A percentile compares a stretch with the other conserved stretches of the same genome.
Conservation (phyloP, 2,329 filamentous ascomycete genomes). For the Cytospora leucostoma region DNA sequence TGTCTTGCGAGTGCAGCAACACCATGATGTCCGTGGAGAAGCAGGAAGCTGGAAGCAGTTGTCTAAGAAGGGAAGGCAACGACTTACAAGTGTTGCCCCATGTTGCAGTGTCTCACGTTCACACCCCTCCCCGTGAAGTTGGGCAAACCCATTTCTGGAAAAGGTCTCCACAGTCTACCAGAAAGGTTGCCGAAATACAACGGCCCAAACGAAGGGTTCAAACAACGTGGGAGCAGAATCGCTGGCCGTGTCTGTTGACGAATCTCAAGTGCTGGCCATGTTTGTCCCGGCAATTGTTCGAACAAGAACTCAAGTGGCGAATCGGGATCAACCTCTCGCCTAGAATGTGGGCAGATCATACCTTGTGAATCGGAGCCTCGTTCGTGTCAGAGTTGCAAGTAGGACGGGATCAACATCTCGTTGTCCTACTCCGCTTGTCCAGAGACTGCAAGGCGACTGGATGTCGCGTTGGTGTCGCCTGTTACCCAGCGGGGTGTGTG, state of each 20-base stretch:
- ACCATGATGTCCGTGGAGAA: not conserved
- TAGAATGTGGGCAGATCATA: not conserved
- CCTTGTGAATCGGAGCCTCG: not conserved
- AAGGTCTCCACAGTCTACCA: not conserved
- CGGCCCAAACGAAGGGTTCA: not conserved
- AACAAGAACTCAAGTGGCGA: not conserved
- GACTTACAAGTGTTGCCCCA: not conserved
- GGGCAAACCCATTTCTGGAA: not conserved
- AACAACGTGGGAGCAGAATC: not conserved
- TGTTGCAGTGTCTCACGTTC: conserved; percentile 9
- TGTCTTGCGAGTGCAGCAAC: not conserved
- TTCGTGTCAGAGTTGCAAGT: conserved; percentile 20
- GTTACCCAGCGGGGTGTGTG: not conserved
- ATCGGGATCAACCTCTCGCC: not conserved
- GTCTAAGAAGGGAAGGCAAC: not conserved
- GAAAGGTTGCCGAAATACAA: too few relatives aligned
- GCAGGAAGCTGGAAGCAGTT: not conserved
- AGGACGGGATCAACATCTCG: conserved; percentile 12
- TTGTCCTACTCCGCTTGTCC: conserved; percentile 16
- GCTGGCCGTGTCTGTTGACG: not conserved
- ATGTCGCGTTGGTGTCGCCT: conserved; percentile 5
- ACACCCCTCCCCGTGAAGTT: not conserved
- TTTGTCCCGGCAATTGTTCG: not conserved
- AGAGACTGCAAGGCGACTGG: not conserved
- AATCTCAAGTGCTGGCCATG: not conserved